Conservation (phyloP, 495 filamentous ascomycete genomes). For the Annulohypoxylon maeteangense region DNA sequence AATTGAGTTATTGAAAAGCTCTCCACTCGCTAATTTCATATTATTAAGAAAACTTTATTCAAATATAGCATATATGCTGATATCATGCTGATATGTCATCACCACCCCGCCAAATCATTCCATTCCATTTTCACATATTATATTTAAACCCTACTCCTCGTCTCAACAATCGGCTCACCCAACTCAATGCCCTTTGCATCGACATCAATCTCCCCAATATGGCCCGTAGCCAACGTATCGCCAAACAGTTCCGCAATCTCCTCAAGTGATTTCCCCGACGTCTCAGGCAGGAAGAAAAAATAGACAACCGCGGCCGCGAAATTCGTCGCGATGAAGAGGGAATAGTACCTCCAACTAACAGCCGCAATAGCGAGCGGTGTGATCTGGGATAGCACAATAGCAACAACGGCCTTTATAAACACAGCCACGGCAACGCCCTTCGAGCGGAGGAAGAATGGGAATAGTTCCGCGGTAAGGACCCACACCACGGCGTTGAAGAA, state of each 20-base stretch:
- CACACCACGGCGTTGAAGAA: neutral
- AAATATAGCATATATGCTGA: too few relatives aligned
- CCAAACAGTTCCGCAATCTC: neutral
- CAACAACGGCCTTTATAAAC: neutral
- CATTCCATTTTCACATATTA: too few relatives aligned
- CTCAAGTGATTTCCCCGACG: neutral
- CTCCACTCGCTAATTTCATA: too few relatives aligned
- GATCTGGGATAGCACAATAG: neutral
- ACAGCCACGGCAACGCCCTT: neutral
- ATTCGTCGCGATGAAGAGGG: neutral
- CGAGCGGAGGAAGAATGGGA: neutral
- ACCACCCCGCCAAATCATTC: too few relatives aligned
- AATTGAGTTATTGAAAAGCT: too few relatives aligned
- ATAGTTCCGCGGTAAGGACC: neutral
- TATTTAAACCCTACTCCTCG: neutral
- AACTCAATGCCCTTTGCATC: conserved; percentile 2
- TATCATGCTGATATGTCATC: too few relatives aligned
- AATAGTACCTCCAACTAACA: neutral
- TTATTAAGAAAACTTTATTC: neutral
- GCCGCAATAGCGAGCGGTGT: neutral
- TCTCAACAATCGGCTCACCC: neutral
- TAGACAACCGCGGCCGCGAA: neutral
- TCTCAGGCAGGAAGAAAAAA: neutral
- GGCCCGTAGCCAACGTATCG: neutral
- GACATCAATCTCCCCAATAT: neutral